Base-by-base conservation (phyloP, 1,284 basidiomycete genomes). In the Cryptococcus sp. region DNA sequence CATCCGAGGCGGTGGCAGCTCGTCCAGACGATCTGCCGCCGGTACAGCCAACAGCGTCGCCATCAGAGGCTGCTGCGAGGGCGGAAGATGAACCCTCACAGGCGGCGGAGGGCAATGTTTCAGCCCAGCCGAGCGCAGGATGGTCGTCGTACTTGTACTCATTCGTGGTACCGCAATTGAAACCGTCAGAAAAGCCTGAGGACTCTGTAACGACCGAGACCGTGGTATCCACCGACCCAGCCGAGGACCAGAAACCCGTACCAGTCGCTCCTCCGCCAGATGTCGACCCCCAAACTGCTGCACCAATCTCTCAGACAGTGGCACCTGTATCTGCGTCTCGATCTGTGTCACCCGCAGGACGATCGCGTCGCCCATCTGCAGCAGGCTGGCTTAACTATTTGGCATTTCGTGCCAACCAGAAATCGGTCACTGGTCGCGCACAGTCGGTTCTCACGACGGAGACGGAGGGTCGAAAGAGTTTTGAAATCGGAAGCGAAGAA, bases 351-450 rank as follows among this genome's bases (percentile, higher is more conserved):
- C 29, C 29, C 2, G 29, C 29, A 34, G 29, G 29, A 34, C 29
- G 13, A 34, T 34, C 29, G 2, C 40, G 55, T 7, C 51, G 63
- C 1, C 52, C 65, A 5, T 72, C 71, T 0, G 61, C 67, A 0
- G 56, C 67, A 1, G 72, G 74, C 0, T 77, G 75, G 75, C 65
- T 77, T 10, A 74, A 65, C 55, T 77, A 75, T 50, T 70, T 77
- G 5, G 72, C 74, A 0, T 68, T 74, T 45, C 54, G 70, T 5
- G 69, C 73, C 0, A 67, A 64, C 40, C 72, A 75, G 59, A 75
- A 74, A 67, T 70, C 62, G 55, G 60, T 76, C 20, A 58, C 60
- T 0, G 48, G 44, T 26, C 11, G 54, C 1, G 49, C 48, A 11
- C 58, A 62, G 3, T 69, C 67, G 5, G 56, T 59, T 2, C 48